Percentiles rank a stretch among this genome's conserved stretches.
These are phyloP conservation scores for Globisporangium spiculum DNA, from an alignment of 352 stramenopile genomes.

Conservation along the genomic window DNA sequence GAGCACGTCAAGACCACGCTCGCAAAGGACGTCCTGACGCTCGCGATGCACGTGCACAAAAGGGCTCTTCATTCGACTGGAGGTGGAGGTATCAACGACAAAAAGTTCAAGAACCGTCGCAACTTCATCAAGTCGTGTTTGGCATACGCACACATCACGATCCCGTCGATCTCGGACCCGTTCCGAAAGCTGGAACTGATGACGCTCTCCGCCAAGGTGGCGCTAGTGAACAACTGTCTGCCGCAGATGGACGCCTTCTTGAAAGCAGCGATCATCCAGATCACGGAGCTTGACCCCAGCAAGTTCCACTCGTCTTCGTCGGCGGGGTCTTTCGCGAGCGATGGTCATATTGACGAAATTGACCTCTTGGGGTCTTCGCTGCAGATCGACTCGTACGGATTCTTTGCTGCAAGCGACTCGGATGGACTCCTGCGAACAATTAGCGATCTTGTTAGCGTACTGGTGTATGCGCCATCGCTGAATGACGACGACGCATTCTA, in stretches of 20 bases:
- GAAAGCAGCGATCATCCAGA: constrained; percentile 71
- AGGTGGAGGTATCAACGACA: constrained; percentile 9
- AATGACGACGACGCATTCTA: constrained; percentile 86
- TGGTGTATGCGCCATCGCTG: constrained; percentile 76
- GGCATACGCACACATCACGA: constrained; percentile 89
- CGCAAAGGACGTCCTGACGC: constrained; percentile 46
- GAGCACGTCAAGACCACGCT: constrained; percentile 69
- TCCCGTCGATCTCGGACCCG: constrained; percentile 65
- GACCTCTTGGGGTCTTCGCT: constrained; percentile 3
- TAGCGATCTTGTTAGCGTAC: constrained; percentile 48
- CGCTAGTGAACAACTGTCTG: constrained; percentile 67
- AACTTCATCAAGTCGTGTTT: constrained; percentile 88
- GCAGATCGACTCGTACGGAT: background rate
- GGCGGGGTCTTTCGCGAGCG: background rate
- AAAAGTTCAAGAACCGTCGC: constrained; percentile 33
- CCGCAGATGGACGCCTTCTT: constrained; percentile 86
- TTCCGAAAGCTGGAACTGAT: constrained; percentile 66
- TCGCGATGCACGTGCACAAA: constrained; percentile 60
- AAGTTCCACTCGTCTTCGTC: background rate
- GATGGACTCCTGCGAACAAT: constrained; percentile 32
- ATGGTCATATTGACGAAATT: constrained; percentile 8
- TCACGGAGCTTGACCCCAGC: constrained; percentile 61
- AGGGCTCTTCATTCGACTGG: constrained; percentile 19
- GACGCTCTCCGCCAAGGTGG: constrained; percentile 59
- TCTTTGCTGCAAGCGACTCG: background rate